Conservation (phyloP, 2,329 filamentous ascomycete genomes). For the Fusarium continuum region DNA sequence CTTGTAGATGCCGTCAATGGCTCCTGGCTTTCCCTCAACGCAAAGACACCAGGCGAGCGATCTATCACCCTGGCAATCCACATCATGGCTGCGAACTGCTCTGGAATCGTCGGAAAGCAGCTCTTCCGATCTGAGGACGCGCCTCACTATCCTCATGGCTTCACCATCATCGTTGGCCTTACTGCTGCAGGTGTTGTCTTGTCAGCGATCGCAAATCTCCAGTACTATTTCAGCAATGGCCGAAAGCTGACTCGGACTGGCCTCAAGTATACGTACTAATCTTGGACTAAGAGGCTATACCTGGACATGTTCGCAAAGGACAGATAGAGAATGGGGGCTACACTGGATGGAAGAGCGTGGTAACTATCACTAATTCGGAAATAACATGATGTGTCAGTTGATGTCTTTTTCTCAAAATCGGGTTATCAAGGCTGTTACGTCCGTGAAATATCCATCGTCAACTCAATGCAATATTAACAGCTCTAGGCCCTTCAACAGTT, state of each 20-base stretch:
- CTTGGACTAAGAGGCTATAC: neutral
- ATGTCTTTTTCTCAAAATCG: too few relatives aligned
- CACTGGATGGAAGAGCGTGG: too few relatives aligned
- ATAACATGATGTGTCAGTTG: too few relatives aligned
- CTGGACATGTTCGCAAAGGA: too few relatives aligned
- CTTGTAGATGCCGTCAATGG: neutral
- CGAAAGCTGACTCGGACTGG: constrained; percentile 13
- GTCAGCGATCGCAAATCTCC: constrained; percentile 23
- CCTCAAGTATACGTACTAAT: constrained; percentile 8
- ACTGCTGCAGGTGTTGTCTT: constrained; percentile 6
- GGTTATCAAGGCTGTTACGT: too few relatives aligned
- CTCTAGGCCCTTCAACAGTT: neutral
- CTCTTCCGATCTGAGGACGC: neutral
- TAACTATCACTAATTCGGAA: too few relatives aligned
- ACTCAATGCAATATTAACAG: neutral
- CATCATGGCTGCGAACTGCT: neutral
- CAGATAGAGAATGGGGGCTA: too few relatives aligned
- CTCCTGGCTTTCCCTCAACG: neutral
- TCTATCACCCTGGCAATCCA: neutral
- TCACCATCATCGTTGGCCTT: neutral
- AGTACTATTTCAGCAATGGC: constrained; percentile 27
- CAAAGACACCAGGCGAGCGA: neutral
- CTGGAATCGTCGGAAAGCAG: neutral
- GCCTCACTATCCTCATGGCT: neutral
- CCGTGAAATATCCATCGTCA: neutral